Conservation (phyloP, 1,284 basidiomycete genomes). For the Exobasidium cylindrosporum region DNA sequence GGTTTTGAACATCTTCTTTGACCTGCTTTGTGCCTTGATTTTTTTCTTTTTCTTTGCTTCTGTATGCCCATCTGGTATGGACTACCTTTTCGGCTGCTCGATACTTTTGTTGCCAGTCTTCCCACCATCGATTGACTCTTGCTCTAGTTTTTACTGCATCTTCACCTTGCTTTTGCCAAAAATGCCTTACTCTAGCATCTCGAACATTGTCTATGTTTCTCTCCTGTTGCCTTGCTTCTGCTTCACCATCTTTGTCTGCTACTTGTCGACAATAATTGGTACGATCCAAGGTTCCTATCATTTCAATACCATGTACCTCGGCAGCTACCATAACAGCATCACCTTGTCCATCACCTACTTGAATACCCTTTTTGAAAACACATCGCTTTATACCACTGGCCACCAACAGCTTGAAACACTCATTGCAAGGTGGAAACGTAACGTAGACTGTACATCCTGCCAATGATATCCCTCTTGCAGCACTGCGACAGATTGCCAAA, state of each 20-base stretch:
- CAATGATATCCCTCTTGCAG: slow-evolving; percentile 17
- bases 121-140: slow-evolving; percentile 15
- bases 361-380: slow-evolving; percentile 24
- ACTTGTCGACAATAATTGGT: background rate
- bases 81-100: slow-evolving; percentile 9
- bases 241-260: slow-evolving; percentile 1
- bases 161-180: slow-evolving; percentile 16
- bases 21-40: background rate
- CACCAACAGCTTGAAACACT: slow-evolving; percentile 30
- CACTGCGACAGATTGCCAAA: slow-evolving; percentile 28
- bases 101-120: slow-evolving; percentile 12
- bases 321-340: slow-evolving; percentile 17
- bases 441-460: slow-evolving; percentile 32
- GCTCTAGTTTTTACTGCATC: slow-evolving; percentile 10
- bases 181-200: slow-evolving; percentile 5
- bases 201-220: slow-evolving; percentile 2
- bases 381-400: slow-evolving; percentile 22
- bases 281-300: slow-evolving; percentile 4
- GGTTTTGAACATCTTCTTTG: background rate
- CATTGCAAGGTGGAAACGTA: slow-evolving; percentile 39
- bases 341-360: background rate
- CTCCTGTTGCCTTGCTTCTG: background rate
- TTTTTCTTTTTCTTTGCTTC: background rate
- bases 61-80: background rate
- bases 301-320: slow-evolving; percentile 12